A percentile compares a stretch with the other conserved stretches of the same genome.
phyloP scores from a whole-genome alignment of 495 filamentous ascomycete genomes.

The Penicillium tannophilum region DNA sequence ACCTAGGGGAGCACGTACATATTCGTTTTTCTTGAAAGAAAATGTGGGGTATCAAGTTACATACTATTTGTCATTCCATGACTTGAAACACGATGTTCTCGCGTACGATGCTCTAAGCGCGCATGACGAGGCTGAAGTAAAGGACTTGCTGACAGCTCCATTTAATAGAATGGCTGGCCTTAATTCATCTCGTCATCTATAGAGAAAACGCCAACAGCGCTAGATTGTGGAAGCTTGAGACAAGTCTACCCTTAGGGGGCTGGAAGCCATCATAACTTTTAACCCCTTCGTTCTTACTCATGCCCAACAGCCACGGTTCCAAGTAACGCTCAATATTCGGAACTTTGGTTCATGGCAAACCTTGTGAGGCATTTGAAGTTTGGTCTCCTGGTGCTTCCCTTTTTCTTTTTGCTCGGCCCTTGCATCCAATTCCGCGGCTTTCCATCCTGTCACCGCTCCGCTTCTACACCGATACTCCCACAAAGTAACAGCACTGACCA shows the following conservation, averaged over 20 bases:
- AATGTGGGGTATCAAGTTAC: background rate
- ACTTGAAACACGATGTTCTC: background rate
- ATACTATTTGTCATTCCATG: background rate
- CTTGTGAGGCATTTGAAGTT: constrained; percentile 1
- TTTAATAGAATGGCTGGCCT: background rate
- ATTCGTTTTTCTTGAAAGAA: background rate
- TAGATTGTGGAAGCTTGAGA: background rate
- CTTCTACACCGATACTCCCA: constrained; percentile 3
- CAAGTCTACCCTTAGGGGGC: too few relatives aligned
- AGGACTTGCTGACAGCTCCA: background rate
- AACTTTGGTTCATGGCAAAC: background rate
- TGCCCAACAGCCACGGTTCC: background rate
- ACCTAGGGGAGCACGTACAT: background rate
- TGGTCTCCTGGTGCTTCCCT: background rate
- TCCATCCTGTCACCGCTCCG: background rate
- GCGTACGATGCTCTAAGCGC: too few relatives aligned
- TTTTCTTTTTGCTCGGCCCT: constrained; percentile 1
- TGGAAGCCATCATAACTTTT: background rate
- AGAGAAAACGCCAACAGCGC: background rate
- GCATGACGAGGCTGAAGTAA: background rate
- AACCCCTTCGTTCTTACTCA: background rate
- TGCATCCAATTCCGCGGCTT: constrained; percentile 2
- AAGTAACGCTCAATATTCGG: background rate
- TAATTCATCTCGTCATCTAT: background rate
- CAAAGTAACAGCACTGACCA: background rate